Conservation (phyloP, 345 rosid species). For the Citrus sp. region DNA sequence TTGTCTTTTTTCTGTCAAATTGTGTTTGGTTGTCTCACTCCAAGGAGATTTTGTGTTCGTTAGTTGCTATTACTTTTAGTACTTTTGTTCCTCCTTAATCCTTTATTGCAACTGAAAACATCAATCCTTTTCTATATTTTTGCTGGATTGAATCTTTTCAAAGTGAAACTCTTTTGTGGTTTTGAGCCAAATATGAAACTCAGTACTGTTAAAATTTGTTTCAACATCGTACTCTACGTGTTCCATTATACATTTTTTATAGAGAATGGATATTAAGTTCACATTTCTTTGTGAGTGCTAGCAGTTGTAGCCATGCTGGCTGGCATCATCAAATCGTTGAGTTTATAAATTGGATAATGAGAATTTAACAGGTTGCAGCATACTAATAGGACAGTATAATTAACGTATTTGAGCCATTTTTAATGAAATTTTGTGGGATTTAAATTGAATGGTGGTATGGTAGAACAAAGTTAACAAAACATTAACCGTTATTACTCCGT, state of each 20-base stretch:
- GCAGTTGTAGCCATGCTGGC: no score
- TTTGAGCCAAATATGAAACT: not conserved
- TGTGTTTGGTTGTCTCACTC: not conserved
- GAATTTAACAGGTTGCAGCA: not conserved
- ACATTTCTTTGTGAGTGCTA: no score
- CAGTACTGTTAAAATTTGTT: not conserved
- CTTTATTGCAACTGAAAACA: slow-evolving; percentile 2
- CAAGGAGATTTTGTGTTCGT: slow-evolving; percentile 1
- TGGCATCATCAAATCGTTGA: not conserved
- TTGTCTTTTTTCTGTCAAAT: not conserved
- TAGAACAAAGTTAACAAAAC: not conserved
- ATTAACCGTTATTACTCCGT: no score
- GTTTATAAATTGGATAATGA: not conserved
- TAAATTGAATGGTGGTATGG: no score
- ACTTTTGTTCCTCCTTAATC: not conserved
- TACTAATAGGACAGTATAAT: not conserved
- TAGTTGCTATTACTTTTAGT: not conserved
- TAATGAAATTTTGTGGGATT: no score
- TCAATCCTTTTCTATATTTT: not conserved
- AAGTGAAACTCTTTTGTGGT: no score
- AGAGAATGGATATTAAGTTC: no score
- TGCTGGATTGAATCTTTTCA: not conserved
- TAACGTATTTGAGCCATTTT: no score
- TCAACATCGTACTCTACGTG: no score
- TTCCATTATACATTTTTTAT: no score